Evolutionary conservation across 768 basidiomycete species (phyloP).

Genomic region (Pisolithus orientalis): DNA sequence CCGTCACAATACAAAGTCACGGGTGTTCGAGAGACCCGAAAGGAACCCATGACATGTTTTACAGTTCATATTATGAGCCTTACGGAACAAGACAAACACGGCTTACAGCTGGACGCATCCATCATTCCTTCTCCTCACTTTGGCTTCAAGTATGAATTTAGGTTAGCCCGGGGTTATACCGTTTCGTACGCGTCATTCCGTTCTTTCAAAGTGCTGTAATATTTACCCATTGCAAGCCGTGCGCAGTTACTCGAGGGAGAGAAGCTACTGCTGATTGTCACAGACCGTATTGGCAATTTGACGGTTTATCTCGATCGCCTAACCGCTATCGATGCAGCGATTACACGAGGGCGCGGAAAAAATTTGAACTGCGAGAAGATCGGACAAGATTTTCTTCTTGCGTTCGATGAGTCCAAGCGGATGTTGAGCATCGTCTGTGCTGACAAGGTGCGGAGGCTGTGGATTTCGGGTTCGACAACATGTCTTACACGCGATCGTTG

Average conservation of each 20-base stretch:
- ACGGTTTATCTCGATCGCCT: slow-evolving; percentile 31
- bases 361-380: slow-evolving; percentile 34
- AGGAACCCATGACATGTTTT: slow-evolving; percentile 12
- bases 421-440: slow-evolving; percentile 36
- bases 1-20: background rate
- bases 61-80: slow-evolving; percentile 24
- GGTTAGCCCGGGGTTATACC: slow-evolving; percentile 11
- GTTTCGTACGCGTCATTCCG: background rate
- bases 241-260: slow-evolving; percentile 36
- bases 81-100: slow-evolving; percentile 22
- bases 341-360: slow-evolving; percentile 20
- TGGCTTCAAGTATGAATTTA: slow-evolving; percentile 8
- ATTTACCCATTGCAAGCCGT: slow-evolving; percentile 10
- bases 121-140: slow-evolving; percentile 19
- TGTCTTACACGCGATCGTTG: background rate
- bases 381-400: slow-evolving; percentile 31
- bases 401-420: slow-evolving; percentile 43
- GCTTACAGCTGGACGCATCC: slow-evolving; percentile 17
- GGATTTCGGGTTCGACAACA: background rate
- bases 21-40: slow-evolving; percentile 5
- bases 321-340: slow-evolving; percentile 22
- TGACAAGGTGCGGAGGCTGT: slow-evolving; percentile 25
- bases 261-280: slow-evolving; percentile 33
- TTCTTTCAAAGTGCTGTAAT: background rate
- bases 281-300: slow-evolving; percentile 23